Percentiles rank a stretch among this genome's conserved stretches.
Conservation (phyloP, 371 early-diverging fungal genomes). For the Mortierella sp. region DNA sequence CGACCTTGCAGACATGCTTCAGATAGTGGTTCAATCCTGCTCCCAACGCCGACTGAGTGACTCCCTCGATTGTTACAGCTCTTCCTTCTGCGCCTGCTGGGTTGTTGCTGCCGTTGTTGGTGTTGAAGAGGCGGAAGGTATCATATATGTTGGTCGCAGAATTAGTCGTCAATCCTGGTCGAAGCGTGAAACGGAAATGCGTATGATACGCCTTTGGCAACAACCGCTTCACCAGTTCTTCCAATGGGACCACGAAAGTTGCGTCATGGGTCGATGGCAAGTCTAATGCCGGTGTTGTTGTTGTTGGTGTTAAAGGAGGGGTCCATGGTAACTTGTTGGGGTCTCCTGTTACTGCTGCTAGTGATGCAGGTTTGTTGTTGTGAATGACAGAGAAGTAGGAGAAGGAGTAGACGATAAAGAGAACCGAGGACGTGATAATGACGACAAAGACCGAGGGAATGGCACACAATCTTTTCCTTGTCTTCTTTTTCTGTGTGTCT, state of each 20-base stretch:
- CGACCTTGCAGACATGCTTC: conserved; percentile 47
- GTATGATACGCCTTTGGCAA: conserved; percentile 39
- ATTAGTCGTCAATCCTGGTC: conserved; percentile 17
- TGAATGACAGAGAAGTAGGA: neutral
- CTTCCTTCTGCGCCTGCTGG: neutral
- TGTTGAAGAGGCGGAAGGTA: conserved; percentile 39
- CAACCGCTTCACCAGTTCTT: conserved; percentile 36
- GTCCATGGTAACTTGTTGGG: neutral
- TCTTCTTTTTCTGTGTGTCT: no score
- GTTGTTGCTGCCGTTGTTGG: neutral
- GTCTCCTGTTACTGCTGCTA: neutral
- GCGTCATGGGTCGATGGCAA: neutral
- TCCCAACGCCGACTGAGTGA: conserved; percentile 32
- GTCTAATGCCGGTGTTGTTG: neutral
- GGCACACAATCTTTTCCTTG: neutral
- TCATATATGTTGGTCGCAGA: conserved; percentile 49
- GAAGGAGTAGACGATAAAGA: neutral
- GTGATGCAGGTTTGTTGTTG: neutral
- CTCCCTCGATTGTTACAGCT: conserved; percentile 32
- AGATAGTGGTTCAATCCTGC: conserved; percentile 54
- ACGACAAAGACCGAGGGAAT: neutral
- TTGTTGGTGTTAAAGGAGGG: neutral
- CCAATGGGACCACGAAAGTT: conserved; percentile 9
- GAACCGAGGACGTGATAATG: neutral
- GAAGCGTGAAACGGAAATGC: conserved; percentile 32